phyloP scores from a whole-genome alignment of 2,329 filamentous ascomycete species.

The Aureobasidium melanogenum region DNA sequence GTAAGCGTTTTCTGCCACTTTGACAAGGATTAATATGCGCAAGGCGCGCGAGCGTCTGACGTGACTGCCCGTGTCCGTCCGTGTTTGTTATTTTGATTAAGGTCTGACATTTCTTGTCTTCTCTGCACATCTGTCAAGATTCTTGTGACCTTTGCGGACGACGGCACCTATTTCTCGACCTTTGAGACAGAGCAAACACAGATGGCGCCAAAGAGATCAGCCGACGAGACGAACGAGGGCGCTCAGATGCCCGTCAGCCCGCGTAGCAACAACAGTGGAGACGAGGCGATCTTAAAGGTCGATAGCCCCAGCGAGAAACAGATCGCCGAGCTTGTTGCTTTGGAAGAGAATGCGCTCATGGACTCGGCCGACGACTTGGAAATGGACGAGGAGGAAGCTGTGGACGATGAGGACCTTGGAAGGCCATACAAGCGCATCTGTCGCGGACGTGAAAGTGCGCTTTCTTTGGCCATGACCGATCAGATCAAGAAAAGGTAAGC shows the following conservation, averaged over 20 bases:
- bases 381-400: not conserved
- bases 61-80: conserved; percentile 3
- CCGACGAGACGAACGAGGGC: not conserved
- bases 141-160: not conserved
- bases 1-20: conserved; percentile 3
- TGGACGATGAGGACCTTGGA: not conserved
- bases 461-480: conserved; percentile 9
- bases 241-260: not conserved
- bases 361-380: conserved; percentile 1
- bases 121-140: not conserved
- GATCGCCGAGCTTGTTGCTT: not conserved
- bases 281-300: not conserved
- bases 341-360: conserved; percentile 3
- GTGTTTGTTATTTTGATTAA: conserved; percentile 9
- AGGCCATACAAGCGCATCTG: conserved; percentile 10
- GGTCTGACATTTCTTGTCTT: not conserved
- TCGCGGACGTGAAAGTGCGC: conserved; percentile 9
- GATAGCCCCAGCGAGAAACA: conserved; percentile 11
- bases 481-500: conserved; percentile 3
- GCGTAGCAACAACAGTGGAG: not conserved
- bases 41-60: conserved; percentile 8
- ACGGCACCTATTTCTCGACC: not conserved
- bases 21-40: conserved; percentile 10
- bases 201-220: conserved; percentile 1
- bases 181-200: not conserved